phyloP scores from a whole-genome alignment of 1,284 basidiomycete genomes.

The Ganoderma lingzhi region DNA sequence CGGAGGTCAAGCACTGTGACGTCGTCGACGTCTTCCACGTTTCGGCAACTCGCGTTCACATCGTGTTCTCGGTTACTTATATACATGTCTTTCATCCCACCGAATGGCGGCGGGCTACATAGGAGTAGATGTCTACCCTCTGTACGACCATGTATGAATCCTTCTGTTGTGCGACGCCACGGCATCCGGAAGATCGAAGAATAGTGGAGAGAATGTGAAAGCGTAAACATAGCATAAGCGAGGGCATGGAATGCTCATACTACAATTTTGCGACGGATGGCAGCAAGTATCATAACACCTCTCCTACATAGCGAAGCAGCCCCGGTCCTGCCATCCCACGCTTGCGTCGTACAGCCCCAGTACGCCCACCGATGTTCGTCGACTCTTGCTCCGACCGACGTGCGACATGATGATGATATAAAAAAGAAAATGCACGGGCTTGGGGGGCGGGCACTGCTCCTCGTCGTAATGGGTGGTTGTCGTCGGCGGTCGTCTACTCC shows the following conservation, averaged over 20 bases:
- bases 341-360: constrained; percentile 23
- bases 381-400: background rate
- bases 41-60: background rate
- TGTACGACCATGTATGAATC: too few relatives aligned
- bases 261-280: constrained; percentile 45
- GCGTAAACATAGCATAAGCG: constrained; percentile 47
- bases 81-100: too few relatives aligned
- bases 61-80: too few relatives aligned
- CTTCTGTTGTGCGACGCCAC: background rate
- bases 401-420: constrained; percentile 9
- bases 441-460: constrained; percentile 19
- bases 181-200: too few relatives aligned
- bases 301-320: constrained; percentile 32
- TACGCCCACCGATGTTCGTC: constrained; percentile 30
- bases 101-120: too few relatives aligned
- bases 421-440: constrained; percentile 8
- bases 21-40: constrained; percentile 1
- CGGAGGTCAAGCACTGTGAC: background rate
- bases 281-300: constrained; percentile 38
- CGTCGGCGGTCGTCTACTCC: constrained; percentile 46
- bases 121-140: too few relatives aligned
- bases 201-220: constrained; percentile 23
- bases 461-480: constrained; percentile 18
- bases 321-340: constrained; percentile 32
- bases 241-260: constrained; percentile 49